Evolutionary conservation across 345 rosid genomes (phyloP), one percentile per base, ranked within the genome.

Genomic region (Turritis glabra): DNA sequence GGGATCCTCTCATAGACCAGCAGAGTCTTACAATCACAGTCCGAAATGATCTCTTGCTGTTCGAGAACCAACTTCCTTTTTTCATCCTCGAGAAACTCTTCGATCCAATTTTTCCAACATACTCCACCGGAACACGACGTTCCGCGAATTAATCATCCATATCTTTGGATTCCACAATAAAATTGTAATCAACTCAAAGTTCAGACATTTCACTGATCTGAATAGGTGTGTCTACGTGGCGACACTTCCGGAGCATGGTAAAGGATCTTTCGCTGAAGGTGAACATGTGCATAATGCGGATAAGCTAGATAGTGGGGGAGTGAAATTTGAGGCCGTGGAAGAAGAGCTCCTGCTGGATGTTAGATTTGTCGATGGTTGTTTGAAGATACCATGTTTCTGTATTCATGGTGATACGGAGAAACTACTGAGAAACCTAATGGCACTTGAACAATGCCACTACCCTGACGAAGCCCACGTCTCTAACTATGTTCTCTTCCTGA

Each of bases 371-470:
- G 44, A 26, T 2, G 68, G 68, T 63, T 63, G 68, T 63, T 43
- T 63, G 7, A 44, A 63, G 17, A 7, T 63, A 8, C 40, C 53
- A 4, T 44, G 38, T 26, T 3, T 43, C 0, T 0, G 0, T 5
- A 35, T 44, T 27, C 4, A 25, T 4, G 68, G 27, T 15, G 1
- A 2, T 0, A 1, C 9, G n/a, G 68, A 63, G 12, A 3, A n/a
- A 1, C 17, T 1, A 44, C 5, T 63, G 0, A 63, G 68, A 44
- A 63, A 63, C 38, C 1, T 26, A 26, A 43, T 63, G 68, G 68
- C 68, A 0, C 32, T 61, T 61, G 66, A 61, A 13, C 32, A 61
- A 22, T 61, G 48, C 13, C 66, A 61, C 8, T 38, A 38, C 50
- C 66, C 48, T 38, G 14, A 0, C 8, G 8, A 15, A n/a, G 3